Conservation (phyloP, 1,284 basidiomycete genomes). For the Trametes sp. region DNA sequence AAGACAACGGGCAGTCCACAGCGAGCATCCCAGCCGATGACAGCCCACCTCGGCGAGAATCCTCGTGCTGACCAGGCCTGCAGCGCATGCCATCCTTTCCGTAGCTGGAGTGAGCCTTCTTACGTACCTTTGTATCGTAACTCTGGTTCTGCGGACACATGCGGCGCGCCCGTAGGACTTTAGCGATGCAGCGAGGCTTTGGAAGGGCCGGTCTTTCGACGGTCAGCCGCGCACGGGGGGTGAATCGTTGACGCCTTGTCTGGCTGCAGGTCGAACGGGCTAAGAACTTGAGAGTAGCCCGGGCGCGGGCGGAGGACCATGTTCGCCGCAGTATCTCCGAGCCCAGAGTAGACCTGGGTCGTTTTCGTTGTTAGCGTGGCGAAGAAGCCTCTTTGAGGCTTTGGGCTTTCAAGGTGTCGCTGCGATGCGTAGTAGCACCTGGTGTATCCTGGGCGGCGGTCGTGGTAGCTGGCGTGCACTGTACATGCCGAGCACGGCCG, state of each 20-base stretch:
- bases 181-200: neutral
- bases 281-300: neutral
- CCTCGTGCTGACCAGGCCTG: neutral
- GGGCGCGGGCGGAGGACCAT: neutral
- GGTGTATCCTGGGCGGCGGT: no score
- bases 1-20: neutral
- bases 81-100: neutral
- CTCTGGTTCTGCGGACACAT: neutral
- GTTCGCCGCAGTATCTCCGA: neutral
- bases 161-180: neutral
- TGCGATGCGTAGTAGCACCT: no score
- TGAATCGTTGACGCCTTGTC: no score
- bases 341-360: neutral
- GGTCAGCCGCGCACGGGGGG: no score
- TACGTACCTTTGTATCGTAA: neutral
- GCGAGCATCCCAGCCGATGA: neutral
- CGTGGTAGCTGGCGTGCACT: no score
- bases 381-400: no score
- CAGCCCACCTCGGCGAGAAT: neutral
- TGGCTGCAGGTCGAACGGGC: no score
- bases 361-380: no score
- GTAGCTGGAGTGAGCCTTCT: neutral
- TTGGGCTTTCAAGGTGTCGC: no score
- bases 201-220: neutral
- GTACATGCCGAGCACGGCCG: no score